Evolutionary conservation across 176 grass and related monocot genomes (phyloP).

Genomic region (Oropetium thomaeum): DNA sequence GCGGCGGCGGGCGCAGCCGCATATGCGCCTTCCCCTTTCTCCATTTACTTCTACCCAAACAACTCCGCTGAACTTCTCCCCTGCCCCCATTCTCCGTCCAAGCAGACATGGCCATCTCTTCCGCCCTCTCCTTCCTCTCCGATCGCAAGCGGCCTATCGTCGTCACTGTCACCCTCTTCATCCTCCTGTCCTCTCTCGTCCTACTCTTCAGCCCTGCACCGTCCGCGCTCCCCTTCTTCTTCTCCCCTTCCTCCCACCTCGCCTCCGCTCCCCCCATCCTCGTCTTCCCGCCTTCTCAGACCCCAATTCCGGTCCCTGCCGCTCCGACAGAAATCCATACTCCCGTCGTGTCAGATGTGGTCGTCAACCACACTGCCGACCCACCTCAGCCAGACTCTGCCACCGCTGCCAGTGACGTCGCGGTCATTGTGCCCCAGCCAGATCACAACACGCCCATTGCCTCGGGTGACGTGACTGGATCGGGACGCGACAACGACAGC

Average conservation of each 20-base stretch:
- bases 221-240: constrained; percentile 23
- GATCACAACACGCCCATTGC: constrained; percentile 1
- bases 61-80: not conserved
- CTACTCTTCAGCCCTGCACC: constrained; percentile 40
- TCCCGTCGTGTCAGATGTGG: not conserved
- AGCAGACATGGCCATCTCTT: constrained; percentile 44
- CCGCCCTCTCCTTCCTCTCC: constrained; percentile 45
- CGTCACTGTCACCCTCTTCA: constrained; percentile 38
- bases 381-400: not conserved
- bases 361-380: not conserved
- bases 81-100: not conserved
- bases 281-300: not conserved
- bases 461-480: not conserved
- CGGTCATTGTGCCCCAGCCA: not conserved
- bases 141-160: constrained; percentile 47
- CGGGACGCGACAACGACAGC: constrained; percentile 8
- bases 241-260: constrained; percentile 19
- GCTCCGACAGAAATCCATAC: not conserved
- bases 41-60: not conserved
- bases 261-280: constrained; percentile 9
- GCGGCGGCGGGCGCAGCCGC: constrained; percentile 24
- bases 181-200: constrained; percentile 41
- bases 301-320: not conserved
- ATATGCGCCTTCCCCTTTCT: not conserved
- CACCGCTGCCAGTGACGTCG: not conserved